These are phyloP conservation scores for Candida anglica DNA, from an alignment of 805 yeast species.

Conservation along the genomic window DNA sequence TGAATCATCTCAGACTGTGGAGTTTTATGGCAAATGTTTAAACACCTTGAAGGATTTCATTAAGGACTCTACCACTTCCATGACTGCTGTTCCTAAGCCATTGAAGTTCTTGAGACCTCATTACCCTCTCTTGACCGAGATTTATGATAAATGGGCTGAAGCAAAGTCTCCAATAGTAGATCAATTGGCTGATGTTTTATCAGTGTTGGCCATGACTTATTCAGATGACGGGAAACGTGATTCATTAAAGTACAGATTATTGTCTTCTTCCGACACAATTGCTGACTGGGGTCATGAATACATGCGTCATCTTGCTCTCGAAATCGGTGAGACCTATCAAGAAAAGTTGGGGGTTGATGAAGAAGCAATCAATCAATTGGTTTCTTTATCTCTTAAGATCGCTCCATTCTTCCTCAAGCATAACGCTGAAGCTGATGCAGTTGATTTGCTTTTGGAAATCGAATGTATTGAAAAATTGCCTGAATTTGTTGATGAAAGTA, in stretches of 20 bases:
- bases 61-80: slow-evolving; percentile 91
- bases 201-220: slow-evolving; percentile 93
- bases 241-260: slow-evolving; percentile 73
- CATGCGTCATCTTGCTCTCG: slow-evolving; percentile 90
- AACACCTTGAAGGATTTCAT: slow-evolving; percentile 70
- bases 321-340: slow-evolving; percentile 85
- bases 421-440: slow-evolving; percentile 98
- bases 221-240: slow-evolving; percentile 78
- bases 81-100: slow-evolving; percentile 99
- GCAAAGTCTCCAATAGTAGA: slow-evolving; percentile 41
- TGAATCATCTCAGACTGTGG: slow-evolving; percentile 43
- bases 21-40: slow-evolving; percentile 58
- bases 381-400: slow-evolving; percentile 67
- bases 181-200: slow-evolving; percentile 79
- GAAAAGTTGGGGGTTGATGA: slow-evolving; percentile 39
- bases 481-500: slow-evolving; percentile 77
- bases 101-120: slow-evolving; percentile 90
- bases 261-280: slow-evolving; percentile 48
- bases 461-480: slow-evolving; percentile 83
- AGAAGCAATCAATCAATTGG: slow-evolving; percentile 37
- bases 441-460: slow-evolving; percentile 84
- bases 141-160: slow-evolving; percentile 61
- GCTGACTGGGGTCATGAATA: slow-evolving; percentile 98
- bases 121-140: slow-evolving; percentile 61
- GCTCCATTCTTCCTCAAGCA: slow-evolving; percentile 89